Conservation (phyloP, 176 grass and related monocot species). For the Tillandsia fasciculata region DNA sequence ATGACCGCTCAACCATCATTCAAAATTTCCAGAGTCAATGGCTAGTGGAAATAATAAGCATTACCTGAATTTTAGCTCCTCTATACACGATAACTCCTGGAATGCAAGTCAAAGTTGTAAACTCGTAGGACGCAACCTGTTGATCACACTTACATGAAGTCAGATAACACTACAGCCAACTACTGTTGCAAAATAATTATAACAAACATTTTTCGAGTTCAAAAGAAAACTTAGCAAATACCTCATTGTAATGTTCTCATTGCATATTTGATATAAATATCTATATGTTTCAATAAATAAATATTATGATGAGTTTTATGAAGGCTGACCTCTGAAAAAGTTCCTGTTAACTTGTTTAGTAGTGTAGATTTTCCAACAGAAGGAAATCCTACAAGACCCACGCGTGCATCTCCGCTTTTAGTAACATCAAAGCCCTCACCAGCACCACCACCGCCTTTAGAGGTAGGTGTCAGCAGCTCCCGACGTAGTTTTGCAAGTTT, state of each 20-base stretch:
- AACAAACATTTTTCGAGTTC: too few species aligned
- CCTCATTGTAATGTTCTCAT: too few species aligned
- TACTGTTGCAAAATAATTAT: too few species aligned
- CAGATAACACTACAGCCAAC: too few species aligned
- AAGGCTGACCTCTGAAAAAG: slow-evolving; percentile 80
- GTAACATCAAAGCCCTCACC: slow-evolving; percentile 99
- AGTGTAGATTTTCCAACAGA: slow-evolving; percentile 97
- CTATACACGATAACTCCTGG: slow-evolving; percentile 91
- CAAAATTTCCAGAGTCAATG: background rate
- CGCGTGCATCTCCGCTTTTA: slow-evolving; percentile 89
- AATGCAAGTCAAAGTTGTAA: slow-evolving; percentile 93
- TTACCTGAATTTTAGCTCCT: slow-evolving; percentile 93
- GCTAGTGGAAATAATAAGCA: background rate
- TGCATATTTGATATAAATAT: background rate
- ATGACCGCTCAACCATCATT: too few species aligned
- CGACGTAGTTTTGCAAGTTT: slow-evolving; percentile 89
- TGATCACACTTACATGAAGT: slow-evolving; percentile 9
- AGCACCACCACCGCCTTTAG: slow-evolving; percentile 71
- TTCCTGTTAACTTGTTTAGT: slow-evolving; percentile 90
- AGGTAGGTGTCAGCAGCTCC: slow-evolving; percentile 68
- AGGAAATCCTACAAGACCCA: slow-evolving; percentile 92
- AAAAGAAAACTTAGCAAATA: too few species aligned
- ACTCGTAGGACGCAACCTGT: slow-evolving; percentile 93
- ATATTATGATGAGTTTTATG: slow-evolving; percentile 13
- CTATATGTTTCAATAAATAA: background rate